Base-by-base conservation (phyloP, 441 rosid species). In the Populus hybrid region DNA sequence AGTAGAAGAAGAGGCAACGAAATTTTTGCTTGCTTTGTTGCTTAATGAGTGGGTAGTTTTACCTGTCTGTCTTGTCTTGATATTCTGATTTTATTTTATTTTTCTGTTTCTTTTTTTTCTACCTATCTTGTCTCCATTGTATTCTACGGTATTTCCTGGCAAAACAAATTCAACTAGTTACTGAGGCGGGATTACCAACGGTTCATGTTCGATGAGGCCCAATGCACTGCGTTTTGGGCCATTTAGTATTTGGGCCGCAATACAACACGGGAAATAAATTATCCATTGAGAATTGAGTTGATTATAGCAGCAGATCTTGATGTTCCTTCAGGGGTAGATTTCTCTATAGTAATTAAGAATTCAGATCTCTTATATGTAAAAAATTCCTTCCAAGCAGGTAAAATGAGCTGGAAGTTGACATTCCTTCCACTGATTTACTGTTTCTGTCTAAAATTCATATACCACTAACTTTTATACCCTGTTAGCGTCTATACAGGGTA, bases 11-110 rank as follows among this genome's bases (percentile, higher is more conserved):
- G 72, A 67, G 68, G 84, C 74, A 35, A 53, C 46, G 75, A 82
- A 77, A 65, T 78, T 80, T 70, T 65, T 35, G 75, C 70, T 80
- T 34, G 35, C 35, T 34, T 81, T 84, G 69, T 79, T 50, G 18
- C 46, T 57, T 68, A 71, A 34, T 69, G 73, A 66, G 74, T 73
- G 75, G 18, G 63, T 57, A 50, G 59, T 59, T 78, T 85, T 78
- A 79, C 81, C 73, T 28, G 73, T 38, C 64, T 78, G 82, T 63
- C 75, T 70, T 63, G 67, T 69, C 76, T 23, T 57, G 12, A 72
- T 50, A 57, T 65, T 16, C 6, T 34, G 35, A 34, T 34, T 20
- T 69, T 23, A 12, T n/a, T 69, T 67, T 61, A 68, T 30, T n/a
- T 28, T 20, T 35, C 32, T 21, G 8, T 11, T 12, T 69, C 14